Conservation (phyloP, 2,329 filamentous ascomycete species). For the Epichloe uncinata region DNA sequence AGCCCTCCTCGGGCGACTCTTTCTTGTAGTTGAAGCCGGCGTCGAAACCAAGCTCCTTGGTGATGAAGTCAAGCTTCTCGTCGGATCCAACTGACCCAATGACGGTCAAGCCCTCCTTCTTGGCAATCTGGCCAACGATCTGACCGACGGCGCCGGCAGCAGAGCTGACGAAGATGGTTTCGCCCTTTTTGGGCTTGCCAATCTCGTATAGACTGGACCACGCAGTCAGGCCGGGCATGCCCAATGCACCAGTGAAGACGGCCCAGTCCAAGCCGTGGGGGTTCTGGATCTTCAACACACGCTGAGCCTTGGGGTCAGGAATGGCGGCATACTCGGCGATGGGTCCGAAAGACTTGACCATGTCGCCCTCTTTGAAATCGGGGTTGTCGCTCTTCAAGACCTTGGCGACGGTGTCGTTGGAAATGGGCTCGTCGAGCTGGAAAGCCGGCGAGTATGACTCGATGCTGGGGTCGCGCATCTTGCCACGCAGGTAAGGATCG, state of each 20-base stretch:
- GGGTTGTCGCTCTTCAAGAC: slow-evolving; percentile 55
- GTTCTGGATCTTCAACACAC: slow-evolving; percentile 49
- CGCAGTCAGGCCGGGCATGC: slow-evolving; percentile 49
- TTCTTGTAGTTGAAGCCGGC: slow-evolving; percentile 81
- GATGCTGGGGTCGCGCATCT: slow-evolving; percentile 51
- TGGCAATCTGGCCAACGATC: slow-evolving; percentile 71
- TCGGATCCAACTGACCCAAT: slow-evolving; percentile 71
- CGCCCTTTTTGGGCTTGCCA: slow-evolving; percentile 49
- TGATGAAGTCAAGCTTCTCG: slow-evolving; percentile 60
- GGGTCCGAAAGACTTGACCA: slow-evolving; percentile 43
- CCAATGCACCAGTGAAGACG: slow-evolving; percentile 59
- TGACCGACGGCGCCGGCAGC: slow-evolving; percentile 74
- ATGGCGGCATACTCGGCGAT: slow-evolving; percentile 58
- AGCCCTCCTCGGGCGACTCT: slow-evolving; percentile 54
- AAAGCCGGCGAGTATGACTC: slow-evolving; percentile 48
- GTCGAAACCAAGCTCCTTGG: slow-evolving; percentile 37
- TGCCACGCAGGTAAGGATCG: slow-evolving; percentile 75
- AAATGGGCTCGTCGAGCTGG: slow-evolving; percentile 47
- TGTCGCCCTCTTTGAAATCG: slow-evolving; percentile 53
- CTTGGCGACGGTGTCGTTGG: slow-evolving; percentile 49
- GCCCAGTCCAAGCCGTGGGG: slow-evolving; percentile 51
- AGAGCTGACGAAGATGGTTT: slow-evolving; percentile 71
- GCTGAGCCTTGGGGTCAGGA: slow-evolving; percentile 25
- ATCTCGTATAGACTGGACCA: slow-evolving; percentile 57
- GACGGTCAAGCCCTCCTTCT: slow-evolving; percentile 65